Conservation (phyloP, 2,329 filamentous ascomycete genomes). For the Alternaria postmessia region DNA sequence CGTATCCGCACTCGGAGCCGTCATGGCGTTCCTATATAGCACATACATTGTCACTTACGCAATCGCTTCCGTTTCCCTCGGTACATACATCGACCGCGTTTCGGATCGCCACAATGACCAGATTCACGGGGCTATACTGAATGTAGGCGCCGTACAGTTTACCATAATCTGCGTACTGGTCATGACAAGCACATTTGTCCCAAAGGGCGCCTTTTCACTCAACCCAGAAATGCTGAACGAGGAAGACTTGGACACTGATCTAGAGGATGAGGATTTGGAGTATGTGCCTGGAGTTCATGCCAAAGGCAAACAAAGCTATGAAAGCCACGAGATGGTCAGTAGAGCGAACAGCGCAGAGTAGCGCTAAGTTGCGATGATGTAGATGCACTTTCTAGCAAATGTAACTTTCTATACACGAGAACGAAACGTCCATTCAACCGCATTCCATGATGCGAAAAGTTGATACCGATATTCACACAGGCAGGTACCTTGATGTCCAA, state of each 20-base stretch:
- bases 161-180: constrained; percentile 55
- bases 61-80: constrained; percentile 56
- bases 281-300: constrained; percentile 29
- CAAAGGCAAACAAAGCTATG: constrained; percentile 28
- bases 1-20: constrained; percentile 59
- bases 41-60: constrained; percentile 60
- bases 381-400: not conserved
- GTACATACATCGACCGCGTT: constrained; percentile 56
- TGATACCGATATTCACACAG: not conserved
- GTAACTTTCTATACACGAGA: not conserved
- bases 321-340: constrained; percentile 36
- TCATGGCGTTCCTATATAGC: constrained; percentile 62
- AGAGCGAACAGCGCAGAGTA: constrained; percentile 25
- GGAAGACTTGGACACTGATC: constrained; percentile 49
- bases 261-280: constrained; percentile 38
- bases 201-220: constrained; percentile 54
- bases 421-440: not conserved
- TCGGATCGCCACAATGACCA: constrained; percentile 49
- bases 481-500: not conserved
- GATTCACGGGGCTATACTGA: constrained; percentile 54
- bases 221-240: constrained; percentile 56
- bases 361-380: not conserved
- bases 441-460: not conserved
- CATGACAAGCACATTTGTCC: constrained; percentile 57
- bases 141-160: constrained; percentile 59